Base-by-base conservation (phyloP, 441 rosid genomes). In the Isatis lusitanica region DNA sequence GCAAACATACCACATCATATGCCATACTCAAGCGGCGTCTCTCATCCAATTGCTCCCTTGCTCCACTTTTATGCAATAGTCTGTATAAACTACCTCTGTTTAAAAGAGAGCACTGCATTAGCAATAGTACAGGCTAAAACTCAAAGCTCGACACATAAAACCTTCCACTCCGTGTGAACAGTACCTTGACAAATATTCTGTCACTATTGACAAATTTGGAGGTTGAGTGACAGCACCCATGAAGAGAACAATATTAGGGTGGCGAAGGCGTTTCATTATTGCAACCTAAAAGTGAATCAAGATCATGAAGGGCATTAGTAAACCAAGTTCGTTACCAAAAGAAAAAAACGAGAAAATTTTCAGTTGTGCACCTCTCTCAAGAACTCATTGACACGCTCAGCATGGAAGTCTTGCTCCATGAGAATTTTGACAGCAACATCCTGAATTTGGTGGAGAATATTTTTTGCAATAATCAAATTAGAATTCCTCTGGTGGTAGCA, bases 391-490 rank as follows among this genome's bases (percentile, higher is more conserved):
- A 86, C 82, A 30, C 86, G 97, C 77, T 93, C 99, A 36, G 85
- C 88, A 82, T 89, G 94, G 76, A 87, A 88, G 71, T 96, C 99
- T 85, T 93, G 98, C 80, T 93, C 99, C 97, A 93, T 92, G 81
- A 96, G 98, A 84, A 93, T 91, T 89, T 93, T 96, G 84, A 96
- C 99, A 47, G 99, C 99, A 83, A 96, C 99, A 82, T 96, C 98
- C 99, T 93, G 85, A 21, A 78, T 63, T 76, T 79, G 63, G 73
- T 58, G 74, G 52, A 21, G 12, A 40, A 21, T 33, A 30, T 30
- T 56, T 51, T 63, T 26, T 55, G 62, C 63, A 36, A 61, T 53
- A 5, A 44, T 17, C 11, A 62, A 56, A 28, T 46, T 47, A 58
- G 12, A 46, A 16, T 50, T 28, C 10, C 21, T 35, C 17, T 46